Conservation (phyloP, 768 basidiomycete species). For the Leccinum ochraceum region DNA sequence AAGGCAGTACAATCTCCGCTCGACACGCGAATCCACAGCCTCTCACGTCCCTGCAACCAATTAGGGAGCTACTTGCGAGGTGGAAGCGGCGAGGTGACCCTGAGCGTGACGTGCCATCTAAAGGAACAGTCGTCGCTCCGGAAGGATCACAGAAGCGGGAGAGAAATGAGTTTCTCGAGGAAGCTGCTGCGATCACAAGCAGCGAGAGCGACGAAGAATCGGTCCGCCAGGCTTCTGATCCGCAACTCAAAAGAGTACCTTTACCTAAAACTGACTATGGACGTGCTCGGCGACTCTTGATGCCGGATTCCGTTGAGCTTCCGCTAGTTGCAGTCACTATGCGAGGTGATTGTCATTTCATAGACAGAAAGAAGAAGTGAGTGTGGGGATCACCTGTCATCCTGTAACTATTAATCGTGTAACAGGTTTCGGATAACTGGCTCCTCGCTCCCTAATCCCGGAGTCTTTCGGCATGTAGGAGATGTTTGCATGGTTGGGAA, state of each 20-base stretch:
- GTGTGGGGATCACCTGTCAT: constrained; percentile 8
- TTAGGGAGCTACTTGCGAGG: constrained; percentile 14
- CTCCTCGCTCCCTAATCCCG: constrained; percentile 41
- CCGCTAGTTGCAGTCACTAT: constrained; percentile 47
- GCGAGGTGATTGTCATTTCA: constrained; percentile 47
- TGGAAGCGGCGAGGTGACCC: constrained; percentile 10
- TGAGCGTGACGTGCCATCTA: constrained; percentile 2
- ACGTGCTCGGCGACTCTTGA: constrained; percentile 34
- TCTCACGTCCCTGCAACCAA: constrained; percentile 12
- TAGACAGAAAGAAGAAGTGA: constrained; percentile 36
- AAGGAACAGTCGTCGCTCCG: constrained; percentile 3
- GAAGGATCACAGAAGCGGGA: constrained; percentile 9
- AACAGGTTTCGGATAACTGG: constrained; percentile 38
- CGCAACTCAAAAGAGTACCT: constrained; percentile 28
- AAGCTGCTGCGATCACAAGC: constrained; percentile 17
- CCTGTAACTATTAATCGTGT: constrained; percentile 16
- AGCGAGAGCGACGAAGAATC: constrained; percentile 17
- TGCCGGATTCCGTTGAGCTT: constrained; percentile 28
- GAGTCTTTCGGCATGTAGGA: constrained; percentile 41
- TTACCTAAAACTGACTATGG: constrained; percentile 36
- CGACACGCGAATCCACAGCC: constrained; percentile 2
- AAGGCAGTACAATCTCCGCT: constrained; percentile 1
- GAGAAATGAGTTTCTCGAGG: constrained; percentile 7
- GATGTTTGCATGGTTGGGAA: constrained; percentile 47
- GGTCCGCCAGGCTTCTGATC: constrained; percentile 18